These are phyloP conservation scores for Suhomyces faveliae DNA, from an alignment of 805 yeast genomes.

Conservation along the genomic window DNA sequence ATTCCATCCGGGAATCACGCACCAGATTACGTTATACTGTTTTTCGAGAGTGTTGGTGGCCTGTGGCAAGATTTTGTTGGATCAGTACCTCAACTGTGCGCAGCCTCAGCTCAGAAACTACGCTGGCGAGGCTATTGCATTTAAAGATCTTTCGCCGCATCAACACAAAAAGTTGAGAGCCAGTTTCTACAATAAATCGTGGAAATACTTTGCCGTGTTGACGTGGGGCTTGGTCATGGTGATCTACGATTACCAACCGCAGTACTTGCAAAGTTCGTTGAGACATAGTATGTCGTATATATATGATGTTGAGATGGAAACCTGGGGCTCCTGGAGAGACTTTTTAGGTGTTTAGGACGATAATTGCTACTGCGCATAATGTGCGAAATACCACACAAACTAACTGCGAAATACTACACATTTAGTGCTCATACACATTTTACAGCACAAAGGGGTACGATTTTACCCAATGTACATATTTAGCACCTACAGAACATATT, in stretches of 20 bases:
- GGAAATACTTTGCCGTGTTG: constrained; percentile 62
- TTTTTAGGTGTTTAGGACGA: constrained; percentile 34
- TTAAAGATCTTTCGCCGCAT: constrained; percentile 25
- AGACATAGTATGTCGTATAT: constrained; percentile 69
- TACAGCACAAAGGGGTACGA: too few relatives aligned
- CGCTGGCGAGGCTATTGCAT: constrained; percentile 19
- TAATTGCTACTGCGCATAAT: too few relatives aligned
- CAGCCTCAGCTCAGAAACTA: constrained; percentile 30
- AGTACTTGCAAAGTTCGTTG: constrained; percentile 60
- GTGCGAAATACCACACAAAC: neutral
- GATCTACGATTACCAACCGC: constrained; percentile 61
- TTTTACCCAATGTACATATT: too few relatives aligned
- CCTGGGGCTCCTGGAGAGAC: constrained; percentile 48
- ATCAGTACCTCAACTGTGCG: constrained; percentile 33
- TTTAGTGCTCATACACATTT: too few relatives aligned
- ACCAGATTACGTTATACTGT: constrained; percentile 73
- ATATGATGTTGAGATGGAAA: constrained; percentile 56
- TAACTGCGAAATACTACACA: too few relatives aligned
- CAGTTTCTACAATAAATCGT: constrained; percentile 25
- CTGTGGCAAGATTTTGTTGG: constrained; percentile 50
- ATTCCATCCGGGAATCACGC: constrained; percentile 54
- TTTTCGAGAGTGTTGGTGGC: constrained; percentile 68
- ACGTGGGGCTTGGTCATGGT: constrained; percentile 77
- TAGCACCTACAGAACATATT: too few relatives aligned
- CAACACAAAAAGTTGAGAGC: constrained; percentile 36